Evolutionary conservation across 1,139 yeast genomes (phyloP).

Genomic region (Saccharomyces hybrid): DNA sequence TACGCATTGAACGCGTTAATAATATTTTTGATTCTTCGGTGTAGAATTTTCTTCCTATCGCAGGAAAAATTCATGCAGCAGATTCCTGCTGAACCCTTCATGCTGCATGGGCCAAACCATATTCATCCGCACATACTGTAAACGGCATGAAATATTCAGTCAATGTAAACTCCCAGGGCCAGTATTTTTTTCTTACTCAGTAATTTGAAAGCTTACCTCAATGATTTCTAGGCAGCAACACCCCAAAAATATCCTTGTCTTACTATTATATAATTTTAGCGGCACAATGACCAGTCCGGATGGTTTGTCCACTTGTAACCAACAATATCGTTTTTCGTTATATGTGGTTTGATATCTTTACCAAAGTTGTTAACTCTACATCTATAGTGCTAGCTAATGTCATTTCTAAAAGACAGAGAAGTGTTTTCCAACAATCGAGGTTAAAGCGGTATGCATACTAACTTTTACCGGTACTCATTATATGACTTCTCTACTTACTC

Average conservation of each 20-base stretch:
- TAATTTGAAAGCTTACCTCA: not conserved
- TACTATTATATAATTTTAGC: not conserved
- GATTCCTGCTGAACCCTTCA: not conserved
- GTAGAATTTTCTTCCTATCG: not conserved
- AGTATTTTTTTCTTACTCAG: not conserved
- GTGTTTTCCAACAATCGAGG: too few species aligned
- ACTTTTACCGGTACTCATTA: too few species aligned
- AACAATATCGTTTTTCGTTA: not conserved
- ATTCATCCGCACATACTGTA: not conserved
- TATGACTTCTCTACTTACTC: too few species aligned
- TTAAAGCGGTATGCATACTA: too few species aligned
- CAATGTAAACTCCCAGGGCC: not conserved
- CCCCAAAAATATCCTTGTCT: not conserved
- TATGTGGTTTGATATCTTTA: not conserved
- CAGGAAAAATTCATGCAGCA: not conserved
- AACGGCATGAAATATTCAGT: not conserved
- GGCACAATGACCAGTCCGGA: constrained; percentile 15
- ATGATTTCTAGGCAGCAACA: not conserved
- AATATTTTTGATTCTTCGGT: not conserved
- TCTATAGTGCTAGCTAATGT: too few species aligned
- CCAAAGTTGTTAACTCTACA: not conserved
- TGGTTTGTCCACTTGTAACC: constrained; percentile 13
- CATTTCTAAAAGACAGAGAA: too few species aligned
- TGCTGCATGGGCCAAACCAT: not conserved
- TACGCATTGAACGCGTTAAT: not conserved